Evolutionary conservation across 176 grass and related monocot species (phyloP).

Genomic region (bread wheat (Triticum aestivum)): DNA sequence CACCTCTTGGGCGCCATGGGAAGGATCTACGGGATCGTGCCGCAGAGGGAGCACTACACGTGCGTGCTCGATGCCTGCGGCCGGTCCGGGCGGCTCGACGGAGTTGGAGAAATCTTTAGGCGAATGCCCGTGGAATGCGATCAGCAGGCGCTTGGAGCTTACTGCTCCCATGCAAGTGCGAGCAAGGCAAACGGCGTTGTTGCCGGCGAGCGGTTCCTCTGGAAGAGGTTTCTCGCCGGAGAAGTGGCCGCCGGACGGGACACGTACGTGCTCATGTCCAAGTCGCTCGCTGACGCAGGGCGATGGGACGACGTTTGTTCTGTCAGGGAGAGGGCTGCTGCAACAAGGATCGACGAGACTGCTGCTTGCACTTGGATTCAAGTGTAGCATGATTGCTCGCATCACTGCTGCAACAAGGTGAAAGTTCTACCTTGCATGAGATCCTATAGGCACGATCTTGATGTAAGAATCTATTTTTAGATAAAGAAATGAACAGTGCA

Average conservation of each 20-base stretch:
- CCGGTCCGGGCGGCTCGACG: constrained; percentile 34
- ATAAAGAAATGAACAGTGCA: background rate
- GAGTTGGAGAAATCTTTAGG: constrained; percentile 9
- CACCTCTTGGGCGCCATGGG: constrained; percentile 41
- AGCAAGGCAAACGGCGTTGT: background rate
- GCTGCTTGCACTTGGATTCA: constrained; percentile 36
- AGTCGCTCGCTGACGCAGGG: constrained; percentile 43
- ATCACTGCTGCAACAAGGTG: background rate
- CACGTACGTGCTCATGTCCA: constrained; percentile 39
- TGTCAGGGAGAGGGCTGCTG: constrained; percentile 40
- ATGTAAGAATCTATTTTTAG: background rate
- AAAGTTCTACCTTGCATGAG: background rate
- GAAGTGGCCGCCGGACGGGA: constrained; percentile 34
- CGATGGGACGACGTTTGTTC: constrained; percentile 40
- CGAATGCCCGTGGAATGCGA: constrained; percentile 25
- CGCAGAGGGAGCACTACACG: constrained; percentile 46
- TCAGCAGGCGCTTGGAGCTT: constrained; percentile 31
- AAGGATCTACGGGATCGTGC: constrained; percentile 39
- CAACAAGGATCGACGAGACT: constrained; percentile 27
- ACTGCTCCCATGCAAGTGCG: constrained; percentile 15
- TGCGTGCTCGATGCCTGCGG: constrained; percentile 56
- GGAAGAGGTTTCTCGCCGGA: constrained; percentile 14
- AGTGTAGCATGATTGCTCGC: background rate
- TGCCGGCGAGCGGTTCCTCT: constrained; percentile 11
- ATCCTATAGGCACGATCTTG: background rate